These are phyloP conservation scores for Camptophora hylomeconis DNA, from an alignment of 2,329 filamentous ascomycete genomes.

Conservation along the genomic window DNA sequence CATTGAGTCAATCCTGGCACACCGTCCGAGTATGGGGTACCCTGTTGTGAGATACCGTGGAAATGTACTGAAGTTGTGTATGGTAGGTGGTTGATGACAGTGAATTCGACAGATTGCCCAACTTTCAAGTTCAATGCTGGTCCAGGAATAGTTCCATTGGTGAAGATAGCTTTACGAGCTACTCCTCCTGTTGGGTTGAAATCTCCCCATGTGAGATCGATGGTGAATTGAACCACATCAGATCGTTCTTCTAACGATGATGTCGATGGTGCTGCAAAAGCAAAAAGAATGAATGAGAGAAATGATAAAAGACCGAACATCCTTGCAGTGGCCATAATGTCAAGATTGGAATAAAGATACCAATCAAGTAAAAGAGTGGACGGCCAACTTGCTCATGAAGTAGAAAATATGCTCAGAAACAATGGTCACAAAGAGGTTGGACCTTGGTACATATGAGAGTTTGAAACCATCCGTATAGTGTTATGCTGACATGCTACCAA, in stretches of 20 bases:
- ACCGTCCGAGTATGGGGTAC: conserved; percentile 63
- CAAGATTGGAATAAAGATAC: conserved; percentile 2
- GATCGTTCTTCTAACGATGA: no score
- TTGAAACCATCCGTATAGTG: no score
- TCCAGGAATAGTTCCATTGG: conserved; percentile 63
- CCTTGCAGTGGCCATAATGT: conserved; percentile 11
- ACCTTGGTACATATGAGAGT: no score
- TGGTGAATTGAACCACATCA: conserved; percentile 18
- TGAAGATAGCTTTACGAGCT: conserved; percentile 48
- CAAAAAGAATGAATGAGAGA: conserved; percentile 14
- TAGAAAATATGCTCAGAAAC: no score
- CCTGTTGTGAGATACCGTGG: conserved; percentile 66
- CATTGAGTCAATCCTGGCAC: conserved; percentile 55
- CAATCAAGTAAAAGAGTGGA: conserved; percentile 2
- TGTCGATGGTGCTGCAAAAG: conserved; percentile 7
- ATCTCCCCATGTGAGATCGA: conserved; percentile 23
- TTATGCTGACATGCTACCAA: no score
- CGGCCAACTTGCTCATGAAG: no score
- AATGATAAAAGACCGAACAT: conserved; percentile 10
- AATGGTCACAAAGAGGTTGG: no score
- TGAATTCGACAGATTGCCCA: conserved; percentile 57
- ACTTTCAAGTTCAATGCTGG: conserved; percentile 61
- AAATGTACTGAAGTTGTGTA: conserved; percentile 61
- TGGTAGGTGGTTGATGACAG: conserved; percentile 52
- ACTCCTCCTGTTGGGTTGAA: conserved; percentile 26